Base-by-base conservation (phyloP, 129 eudicot genomes). In the Logfia minima region DNA sequence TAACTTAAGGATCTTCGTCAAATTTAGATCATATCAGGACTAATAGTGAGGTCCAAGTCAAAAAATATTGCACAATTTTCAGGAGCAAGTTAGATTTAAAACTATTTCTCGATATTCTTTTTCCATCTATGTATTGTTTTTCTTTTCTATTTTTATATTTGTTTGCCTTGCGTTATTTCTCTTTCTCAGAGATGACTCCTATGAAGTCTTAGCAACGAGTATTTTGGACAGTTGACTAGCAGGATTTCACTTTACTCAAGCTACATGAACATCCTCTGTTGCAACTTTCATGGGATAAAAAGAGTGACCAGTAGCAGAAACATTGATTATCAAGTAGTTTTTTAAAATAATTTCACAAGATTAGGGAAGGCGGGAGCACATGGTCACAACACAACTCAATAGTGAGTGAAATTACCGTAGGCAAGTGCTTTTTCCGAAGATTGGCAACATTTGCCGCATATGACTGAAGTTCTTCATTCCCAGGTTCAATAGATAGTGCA, bases 401-500 rank as follows among this genome's bases (percentile, higher is more conserved):
- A 31, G 55, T 52, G 13, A 66, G 34, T 6, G 24, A 76, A 52
- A 60, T 76, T 93, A 93, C 98, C 90, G 98, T 93, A 70, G 98
- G 96, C 79, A 90, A 72, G 61, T 93, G 88, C 87, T 93, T 93
- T 29, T 83, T 83, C 58, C 91, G 86, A 37, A 93, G 91, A 72
- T 84, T 80, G 65, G 92, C 84, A 19, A 93, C 66, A 41, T 78
- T 85, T 72, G 97, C 71, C 18, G 98, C 95, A 86, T 88, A 93
- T 32, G 93, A 84, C 70, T 87, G 87, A 72, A 93, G 85, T 51
- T 84, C 95, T 79, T 81, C 75, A 77, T 93, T 93, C 71, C 89
- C 88, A 65, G 98, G 98, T 66, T 93, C 97, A 81, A 90, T 72
- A 56, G 95, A 89, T 68, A 93, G 79, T 61, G 98, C 98, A 83